phyloP scores from a whole-genome alignment of 805 yeast species.

The Metschnikowia matae region DNA sequence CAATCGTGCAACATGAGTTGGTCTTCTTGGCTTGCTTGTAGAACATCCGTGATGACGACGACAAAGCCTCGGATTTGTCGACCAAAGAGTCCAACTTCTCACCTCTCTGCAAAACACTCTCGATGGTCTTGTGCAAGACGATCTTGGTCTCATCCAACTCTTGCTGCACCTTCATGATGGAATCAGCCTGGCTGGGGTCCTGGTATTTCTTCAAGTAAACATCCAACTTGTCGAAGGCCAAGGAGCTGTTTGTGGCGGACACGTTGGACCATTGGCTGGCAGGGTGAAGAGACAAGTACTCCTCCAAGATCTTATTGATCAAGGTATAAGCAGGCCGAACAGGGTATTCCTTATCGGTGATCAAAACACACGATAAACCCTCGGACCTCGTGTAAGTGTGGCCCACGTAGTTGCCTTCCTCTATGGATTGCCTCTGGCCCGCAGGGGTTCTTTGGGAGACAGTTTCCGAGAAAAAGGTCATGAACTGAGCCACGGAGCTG shows the following conservation, averaged over 20 bases:
- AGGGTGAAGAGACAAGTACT: constrained; percentile 81
- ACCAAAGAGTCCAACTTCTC: constrained; percentile 92
- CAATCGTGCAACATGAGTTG: constrained; percentile 28
- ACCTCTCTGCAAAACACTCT: constrained; percentile 90
- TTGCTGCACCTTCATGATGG: constrained; percentile 94
- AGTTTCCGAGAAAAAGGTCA: constrained; percentile 91
- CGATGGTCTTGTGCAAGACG: constrained; percentile 92
- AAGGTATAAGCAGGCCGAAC: constrained; percentile 94
- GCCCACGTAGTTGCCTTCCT: constrained; percentile 86
- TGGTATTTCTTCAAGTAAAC: constrained; percentile 79
- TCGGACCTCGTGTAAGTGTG: constrained; percentile 89
- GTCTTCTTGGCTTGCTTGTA: constrained; percentile 93
- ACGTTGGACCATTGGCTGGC: constrained; percentile 59
- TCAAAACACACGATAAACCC: constrained; percentile 86
- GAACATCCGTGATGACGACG: constrained; percentile 85
- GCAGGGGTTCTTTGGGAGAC: constrained; percentile 82
- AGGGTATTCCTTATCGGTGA: constrained; percentile 94
- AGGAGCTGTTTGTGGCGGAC: constrained; percentile 41
- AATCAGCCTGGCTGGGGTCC: constrained; percentile 96
- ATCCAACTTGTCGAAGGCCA: constrained; percentile 59
- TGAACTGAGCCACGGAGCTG: constrained; percentile 77
- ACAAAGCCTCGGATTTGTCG: constrained; percentile 90
- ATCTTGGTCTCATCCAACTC: constrained; percentile 97
- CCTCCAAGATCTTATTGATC: constrained; percentile 86
- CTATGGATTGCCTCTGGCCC: constrained; percentile 91